These are phyloP conservation scores for Penicillium sp. DNA, from an alignment of 2,329 filamentous ascomycete species.

Conservation along the genomic window DNA sequence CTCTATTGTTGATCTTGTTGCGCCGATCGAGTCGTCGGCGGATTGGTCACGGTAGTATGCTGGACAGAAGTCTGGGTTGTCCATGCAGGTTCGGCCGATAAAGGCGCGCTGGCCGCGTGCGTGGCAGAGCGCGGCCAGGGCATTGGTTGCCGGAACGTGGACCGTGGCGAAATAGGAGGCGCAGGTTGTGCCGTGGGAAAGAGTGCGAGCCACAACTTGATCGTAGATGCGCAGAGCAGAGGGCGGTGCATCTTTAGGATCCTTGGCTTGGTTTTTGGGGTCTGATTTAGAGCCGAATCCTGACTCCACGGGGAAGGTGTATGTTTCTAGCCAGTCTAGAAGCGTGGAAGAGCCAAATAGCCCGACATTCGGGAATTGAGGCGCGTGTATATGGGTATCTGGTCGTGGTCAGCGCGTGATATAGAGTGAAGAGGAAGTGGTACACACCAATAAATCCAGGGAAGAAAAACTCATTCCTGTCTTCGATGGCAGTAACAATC, in stretches of 20 bases:
- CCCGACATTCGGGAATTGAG: conserved; percentile 91
- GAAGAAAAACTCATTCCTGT: conserved; percentile 46
- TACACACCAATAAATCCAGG: conserved; percentile 48
- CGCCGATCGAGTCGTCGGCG: conserved; percentile 55
- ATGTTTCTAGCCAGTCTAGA: conserved; percentile 87
- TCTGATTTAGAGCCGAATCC: conserved; percentile 55
- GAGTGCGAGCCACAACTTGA: conserved; percentile 73
- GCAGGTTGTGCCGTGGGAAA: conserved; percentile 88
- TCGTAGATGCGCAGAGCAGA: conserved; percentile 61
- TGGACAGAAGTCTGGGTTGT: conserved; percentile 64
- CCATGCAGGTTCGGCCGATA: conserved; percentile 95
- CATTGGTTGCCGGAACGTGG: conserved; percentile 82
- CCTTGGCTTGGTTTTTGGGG: conserved; percentile 6
- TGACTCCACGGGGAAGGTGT: conserved; percentile 90
- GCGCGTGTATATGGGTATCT: conserved; percentile 95
- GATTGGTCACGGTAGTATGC: conserved; percentile 76
- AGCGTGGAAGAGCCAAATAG: conserved; percentile 93
- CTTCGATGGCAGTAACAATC: conserved; percentile 40
- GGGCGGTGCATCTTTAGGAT: conserved; percentile 25
- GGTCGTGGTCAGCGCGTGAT: neutral
- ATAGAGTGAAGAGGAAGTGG: neutral
- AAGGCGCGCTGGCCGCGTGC: conserved; percentile 80
- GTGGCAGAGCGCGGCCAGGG: conserved; percentile 82
- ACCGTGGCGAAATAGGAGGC: conserved; percentile 94
- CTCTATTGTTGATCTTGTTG: conserved; percentile 59